Base-by-base conservation (phyloP, 371 early-diverging fungal genomes). In the Mucor piriformis region DNA sequence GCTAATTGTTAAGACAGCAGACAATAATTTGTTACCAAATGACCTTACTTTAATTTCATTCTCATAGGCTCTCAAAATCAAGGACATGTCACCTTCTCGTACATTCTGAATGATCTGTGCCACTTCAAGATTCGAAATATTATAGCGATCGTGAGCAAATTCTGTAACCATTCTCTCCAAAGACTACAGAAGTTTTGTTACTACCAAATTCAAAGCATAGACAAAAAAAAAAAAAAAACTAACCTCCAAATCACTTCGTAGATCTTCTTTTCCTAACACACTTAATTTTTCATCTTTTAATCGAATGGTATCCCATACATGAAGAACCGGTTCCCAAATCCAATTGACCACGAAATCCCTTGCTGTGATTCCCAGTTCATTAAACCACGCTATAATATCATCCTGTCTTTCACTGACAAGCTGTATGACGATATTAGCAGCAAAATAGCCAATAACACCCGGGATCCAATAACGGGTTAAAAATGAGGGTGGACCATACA, bases 121-220 rank as follows among this genome's bases (percentile, higher is more conserved):
- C 0, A 86, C 42, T 0, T 86, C 79, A 3, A 56, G 66, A 2
- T 64, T 64, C 18, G 72, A 58, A 6, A 82, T 38, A 11, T 79
- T 59, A 34, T 80, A 76, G 33, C 85, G 77, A 20, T 88, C 84
- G 29, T 63, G 63, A 16, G 91, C 93, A 80, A 94, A 95, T 4
- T 87, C 84, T 10, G 88, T 64, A 2, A 94, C 92, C 95, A 96
- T 96, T 8, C 91, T 72, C 57, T 95, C 94, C 16, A 96, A 72
- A 54, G 92, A 90, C 83, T 89, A 64, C 18, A n/a, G 12, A 32
- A 16, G 3, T 6, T n/a, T 6, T n/a, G n/a, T n/a, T n/a, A n/a
- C n/a, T n/a, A n/a, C n/a, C n/a, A n/a, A n/a, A n/a, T n/a, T n/a
- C n/a, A n/a, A n/a, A n/a, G n/a, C n/a, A 15, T 13, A 27, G 25